Base-by-base conservation (phyloP, 2,329 filamentous ascomycete genomes). In the Gaeumannomyces tritici region DNA sequence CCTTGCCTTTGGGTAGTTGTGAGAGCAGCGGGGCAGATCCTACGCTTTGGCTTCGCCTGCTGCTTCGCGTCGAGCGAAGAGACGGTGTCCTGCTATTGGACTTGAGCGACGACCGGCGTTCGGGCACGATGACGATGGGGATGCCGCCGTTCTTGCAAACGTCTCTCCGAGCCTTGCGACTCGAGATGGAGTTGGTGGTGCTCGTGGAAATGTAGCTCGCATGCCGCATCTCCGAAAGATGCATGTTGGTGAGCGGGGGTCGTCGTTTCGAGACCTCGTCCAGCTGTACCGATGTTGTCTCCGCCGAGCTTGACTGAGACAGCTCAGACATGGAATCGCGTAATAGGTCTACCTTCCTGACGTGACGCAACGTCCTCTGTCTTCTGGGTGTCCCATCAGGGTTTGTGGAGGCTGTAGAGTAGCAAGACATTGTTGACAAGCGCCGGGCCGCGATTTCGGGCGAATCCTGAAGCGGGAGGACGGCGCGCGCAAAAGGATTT, bases 41-140 rank as follows among this genome's bases (percentile, higher is more conserved):
- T 7, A 82, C 66, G 62, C 84, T 87, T 55, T 77, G 77, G 61
- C 81, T 83, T 64, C 79, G 74, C 67, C 77, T 82, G 47, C 78
- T 79, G 68, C 84, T 88, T 65, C 82, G 86, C n/a, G 79, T 83
- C 26, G 85, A 87, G 62, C 84, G 79, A 21, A 87, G 73, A 2
- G 84, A 87, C 4, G 80, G 82, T 35, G 83, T 76, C 57, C 70
- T 75, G 47, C 75, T 77, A 61, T 69, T 76, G 9, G 80, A 78
- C 63, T 79, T 80, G 13, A 78, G 73, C 4, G 83, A 86, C 8
- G 84, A 82, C 21, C 73, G 75, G 21, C 85, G 81, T 62, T 83
- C 80, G 8, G 85, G 85, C 60, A 88, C 80, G 26, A 88, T 77
- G 8, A 87, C 78, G 9, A 88, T 85, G 1, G 85, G 85, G 12